phyloP scores from a whole-genome alignment of 139 green algal species.

The Tetratostichococcus sp. region DNA sequence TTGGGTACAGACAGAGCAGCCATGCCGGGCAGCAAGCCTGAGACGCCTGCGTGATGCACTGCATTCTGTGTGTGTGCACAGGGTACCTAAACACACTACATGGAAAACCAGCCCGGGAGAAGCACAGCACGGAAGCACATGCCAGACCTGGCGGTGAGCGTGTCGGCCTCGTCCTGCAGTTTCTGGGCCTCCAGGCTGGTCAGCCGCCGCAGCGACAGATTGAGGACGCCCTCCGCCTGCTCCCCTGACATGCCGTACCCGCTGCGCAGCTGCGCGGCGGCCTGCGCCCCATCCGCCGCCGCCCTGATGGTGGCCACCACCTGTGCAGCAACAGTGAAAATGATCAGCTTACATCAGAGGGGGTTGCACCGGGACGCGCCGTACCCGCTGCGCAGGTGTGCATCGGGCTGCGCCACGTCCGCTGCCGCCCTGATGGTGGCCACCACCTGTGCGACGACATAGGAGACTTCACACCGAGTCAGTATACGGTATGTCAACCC shows the following conservation, averaged over 20 bases:
- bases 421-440: slow-evolving; percentile 52
- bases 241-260: slow-evolving; percentile 47
- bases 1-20: too few relatives aligned
- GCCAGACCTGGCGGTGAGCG: background rate
- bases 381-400: slow-evolving; percentile 43
- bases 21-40: background rate
- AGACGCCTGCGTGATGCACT: too few relatives aligned
- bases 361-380: slow-evolving; percentile 31
- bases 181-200: slow-evolving; percentile 73
- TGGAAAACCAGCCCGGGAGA: too few relatives aligned
- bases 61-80: too few relatives aligned
- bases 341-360: too few relatives aligned
- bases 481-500: too few relatives aligned
- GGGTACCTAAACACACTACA: too few relatives aligned
- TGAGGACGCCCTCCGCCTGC: slow-evolving; percentile 80
- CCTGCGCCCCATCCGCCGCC: slow-evolving; percentile 56
- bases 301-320: slow-evolving; percentile 59
- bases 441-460: slow-evolving; percentile 28
- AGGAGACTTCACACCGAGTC: too few relatives aligned
- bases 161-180: slow-evolving; percentile 57
- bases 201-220: slow-evolving; percentile 78
- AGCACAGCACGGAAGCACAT: too few relatives aligned
- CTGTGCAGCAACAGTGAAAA: background rate
- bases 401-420: slow-evolving; percentile 50
- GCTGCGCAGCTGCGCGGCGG: slow-evolving; percentile 41